Base-by-base conservation (phyloP, 2,329 filamentous ascomycete species). In the Pseudogymnoascus sp. region DNA sequence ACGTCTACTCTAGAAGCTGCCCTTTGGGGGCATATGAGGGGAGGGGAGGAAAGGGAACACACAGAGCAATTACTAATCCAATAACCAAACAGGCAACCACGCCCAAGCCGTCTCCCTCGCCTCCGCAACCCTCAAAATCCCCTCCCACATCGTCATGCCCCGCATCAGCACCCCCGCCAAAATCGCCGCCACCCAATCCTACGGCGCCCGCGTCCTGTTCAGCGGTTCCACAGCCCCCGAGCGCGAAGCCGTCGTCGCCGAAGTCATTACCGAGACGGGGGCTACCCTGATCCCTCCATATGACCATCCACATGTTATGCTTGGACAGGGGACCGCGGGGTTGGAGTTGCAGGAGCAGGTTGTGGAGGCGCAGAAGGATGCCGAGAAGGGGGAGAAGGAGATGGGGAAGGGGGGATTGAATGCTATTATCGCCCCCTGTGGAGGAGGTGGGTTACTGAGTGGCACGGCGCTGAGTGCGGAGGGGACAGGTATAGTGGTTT, bases 81-180 rank as follows among this genome's bases (percentile, higher is more conserved):
- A n/a, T n/a, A n/a, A n/a, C n/a, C n/a, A n/a, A 18, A 29, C 62
- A 93, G 93, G 93, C 65, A 97, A 97, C 77, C 95, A 97, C 73
- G 93, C 93, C 0, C 92, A 96, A 79, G 93, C 95, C 1, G 86
- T 97, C 64, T 86, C 93, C 1, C 87, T 97, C 61, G 93, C 93
- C 0, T 92, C 93, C 1, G 81, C 80, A 16, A 87, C 87, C 39
- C 85, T 88, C 72, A 78, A 80, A 62, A 86, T 97, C 66, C 87
- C 88, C 10, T 91, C 91, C 0, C 85, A 93, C 77, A 93, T 97
- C 72, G 87, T 97, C 65, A 97, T 97, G 93, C 93, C 93, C 0
- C 75, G 77, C n/a, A 95, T 95, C 72, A 88, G 87, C 64, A 88
- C 90, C 0, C 84, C 89, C n/a, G 87, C 86, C 67, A 97, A 97